Base-by-base conservation (phyloP, 1,284 basidiomycete genomes). In the Ceratobasidium sp. region DNA sequence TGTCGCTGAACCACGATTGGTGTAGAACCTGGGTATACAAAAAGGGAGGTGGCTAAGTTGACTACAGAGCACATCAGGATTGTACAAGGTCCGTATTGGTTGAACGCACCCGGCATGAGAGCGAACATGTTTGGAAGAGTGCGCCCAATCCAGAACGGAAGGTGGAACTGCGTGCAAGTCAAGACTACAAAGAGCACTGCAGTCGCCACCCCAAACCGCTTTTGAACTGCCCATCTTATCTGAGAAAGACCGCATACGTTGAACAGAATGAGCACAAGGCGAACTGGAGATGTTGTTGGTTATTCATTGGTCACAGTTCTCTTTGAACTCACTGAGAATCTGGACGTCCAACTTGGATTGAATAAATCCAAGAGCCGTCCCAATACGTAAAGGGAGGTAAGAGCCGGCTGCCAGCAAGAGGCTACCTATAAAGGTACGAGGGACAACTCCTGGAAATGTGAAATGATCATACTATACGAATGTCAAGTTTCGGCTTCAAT, bases 71-170 rank as follows among this genome's bases (percentile, higher is more conserved):
- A 22, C 54, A 49, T 64, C 34, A 73, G 68, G 27, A 22, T 15
- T 20, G 10, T 35, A 4, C 15, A 47, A 29, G 12, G 25, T 31
- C n/a, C 22, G 52, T n/a, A 52, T 22, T 42, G 25, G 40, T 56
- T 29, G 3, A 22, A 76, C 85, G 60, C 73, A 95, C 93, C 89
- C 60, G 89, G 86, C 8, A 91, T 82, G 20, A 96, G 81, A 2
- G 94, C 94, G 72, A 95, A 87, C 86, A 95, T 96, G 78, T 99
- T 99, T 0, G 96, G 96, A 15, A 98, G 80, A 0, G 96, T 97
- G 53, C 96, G 82, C 2, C 94, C 88, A 79, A 93, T 91, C 89
- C 94, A 99, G 78, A 94, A 99, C 2, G 89, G 88, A 12, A 95
- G 78, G 77, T 98, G 96, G 77, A 98, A 98, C 77, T 97, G 94